phyloP scores from a whole-genome alignment of 1,284 basidiomycete species.

The Marasmius oreades region DNA sequence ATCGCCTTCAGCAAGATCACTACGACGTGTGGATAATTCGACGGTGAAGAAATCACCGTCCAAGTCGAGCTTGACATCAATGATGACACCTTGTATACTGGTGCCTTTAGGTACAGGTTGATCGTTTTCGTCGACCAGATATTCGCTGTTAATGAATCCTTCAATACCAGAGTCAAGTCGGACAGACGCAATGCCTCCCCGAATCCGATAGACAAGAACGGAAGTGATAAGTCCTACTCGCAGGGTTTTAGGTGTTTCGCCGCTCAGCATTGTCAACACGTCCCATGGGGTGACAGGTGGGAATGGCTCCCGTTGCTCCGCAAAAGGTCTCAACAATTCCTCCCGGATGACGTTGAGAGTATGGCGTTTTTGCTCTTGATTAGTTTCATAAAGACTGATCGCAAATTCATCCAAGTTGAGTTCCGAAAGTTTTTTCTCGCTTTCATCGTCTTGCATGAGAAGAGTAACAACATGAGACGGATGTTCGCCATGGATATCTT shows the following conservation, averaged over 20 bases:
- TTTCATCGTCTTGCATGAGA: slow-evolving; percentile 84
- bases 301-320: slow-evolving; percentile 76
- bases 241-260: slow-evolving; percentile 84
- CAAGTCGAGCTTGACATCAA: slow-evolving; percentile 67
- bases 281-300: slow-evolving; percentile 71
- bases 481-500: slow-evolving; percentile 88
- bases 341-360: slow-evolving; percentile 86
- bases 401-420: slow-evolving; percentile 98
- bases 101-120: slow-evolving; percentile 66
- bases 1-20: slow-evolving; percentile 70
- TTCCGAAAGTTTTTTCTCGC: slow-evolving; percentile 82
- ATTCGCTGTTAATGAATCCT: slow-evolving; percentile 71
- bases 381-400: slow-evolving; percentile 82
- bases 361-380: slow-evolving; percentile 83
- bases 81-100: slow-evolving; percentile 79
- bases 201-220: slow-evolving; percentile 66
- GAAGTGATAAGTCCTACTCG: slow-evolving; percentile 83
- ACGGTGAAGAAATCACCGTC: slow-evolving; percentile 66
- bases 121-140: slow-evolving; percentile 52
- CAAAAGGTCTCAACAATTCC: slow-evolving; percentile 86
- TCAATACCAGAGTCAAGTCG: slow-evolving; percentile 93
- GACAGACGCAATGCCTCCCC: slow-evolving; percentile 52
- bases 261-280: slow-evolving; percentile 92
- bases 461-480: slow-evolving; percentile 83
- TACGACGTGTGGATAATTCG: slow-evolving; percentile 72